phyloP scores from a whole-genome alignment of 805 yeast species.

The Candida montana region DNA sequence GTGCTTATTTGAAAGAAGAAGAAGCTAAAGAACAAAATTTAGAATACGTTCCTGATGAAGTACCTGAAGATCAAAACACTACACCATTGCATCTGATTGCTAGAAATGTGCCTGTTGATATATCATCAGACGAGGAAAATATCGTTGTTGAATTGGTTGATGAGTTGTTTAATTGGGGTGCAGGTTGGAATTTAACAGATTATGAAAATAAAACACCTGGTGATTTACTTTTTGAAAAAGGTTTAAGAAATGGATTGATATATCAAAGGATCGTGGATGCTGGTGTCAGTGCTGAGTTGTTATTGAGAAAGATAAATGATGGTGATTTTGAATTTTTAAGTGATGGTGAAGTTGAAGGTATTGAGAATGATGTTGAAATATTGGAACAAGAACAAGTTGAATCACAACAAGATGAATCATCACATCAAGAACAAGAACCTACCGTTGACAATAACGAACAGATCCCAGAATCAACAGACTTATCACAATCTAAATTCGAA shows the following conservation, averaged over 20 bases:
- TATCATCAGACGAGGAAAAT: constrained; percentile 35
- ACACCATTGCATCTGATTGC: constrained; percentile 75
- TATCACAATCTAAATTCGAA: constrained; percentile 8
- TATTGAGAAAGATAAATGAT: constrained; percentile 67
- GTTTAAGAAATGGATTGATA: constrained; percentile 36
- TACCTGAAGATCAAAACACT: constrained; percentile 48
- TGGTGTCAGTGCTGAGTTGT: constrained; percentile 84
- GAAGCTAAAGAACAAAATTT: constrained; percentile 30
- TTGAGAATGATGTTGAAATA: constrained; percentile 10
- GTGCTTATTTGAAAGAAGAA: constrained; percentile 33
- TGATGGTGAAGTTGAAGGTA: constrained; percentile 27
- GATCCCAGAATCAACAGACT: not conserved
- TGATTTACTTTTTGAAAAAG: constrained; percentile 60
- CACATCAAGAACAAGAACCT: not conserved
- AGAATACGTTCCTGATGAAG: constrained; percentile 31
- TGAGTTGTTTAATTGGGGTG: constrained; percentile 74
- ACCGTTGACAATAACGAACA: constrained; percentile 1
- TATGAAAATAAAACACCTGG: constrained; percentile 76
- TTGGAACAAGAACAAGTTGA: constrained; percentile 13
- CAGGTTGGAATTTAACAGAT: constrained; percentile 85
- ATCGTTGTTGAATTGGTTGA: constrained; percentile 53
- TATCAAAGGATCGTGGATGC: constrained; percentile 61
- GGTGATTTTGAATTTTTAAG: constrained; percentile 53
- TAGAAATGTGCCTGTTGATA: constrained; percentile 41
- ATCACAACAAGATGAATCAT: constrained; percentile 12